phyloP scores from a whole-genome alignment of 257 asterid genomes.

The Solanum ossicruentum region DNA sequence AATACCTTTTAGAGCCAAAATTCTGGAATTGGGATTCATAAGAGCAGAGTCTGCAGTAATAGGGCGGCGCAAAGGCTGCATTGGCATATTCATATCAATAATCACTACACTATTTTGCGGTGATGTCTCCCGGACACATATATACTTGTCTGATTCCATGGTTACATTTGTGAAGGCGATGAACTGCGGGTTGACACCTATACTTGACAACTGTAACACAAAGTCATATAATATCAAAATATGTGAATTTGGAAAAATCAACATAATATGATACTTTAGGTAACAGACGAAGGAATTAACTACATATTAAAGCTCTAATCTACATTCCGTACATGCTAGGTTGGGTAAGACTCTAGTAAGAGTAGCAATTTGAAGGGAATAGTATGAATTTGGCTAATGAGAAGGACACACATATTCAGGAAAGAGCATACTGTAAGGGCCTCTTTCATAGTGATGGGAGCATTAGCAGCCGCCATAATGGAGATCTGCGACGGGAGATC shows the following conservation, averaged over 20 bases:
- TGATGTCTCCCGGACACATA: slow-evolving; percentile 95
- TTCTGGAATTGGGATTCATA: slow-evolving; percentile 86
- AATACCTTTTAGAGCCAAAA: slow-evolving; percentile 87
- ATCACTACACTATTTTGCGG: slow-evolving; percentile 95
- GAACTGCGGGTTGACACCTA: slow-evolving; percentile 91
- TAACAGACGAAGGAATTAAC: slow-evolving; percentile 26
- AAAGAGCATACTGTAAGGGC: slow-evolving; percentile 5
- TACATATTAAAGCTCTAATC: neutral
- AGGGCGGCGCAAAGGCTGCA: slow-evolving; percentile 94
- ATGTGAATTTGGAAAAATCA: neutral
- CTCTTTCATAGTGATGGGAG: slow-evolving; percentile 98
- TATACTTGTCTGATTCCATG: slow-evolving; percentile 97
- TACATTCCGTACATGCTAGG: neutral
- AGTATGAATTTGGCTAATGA: neutral
- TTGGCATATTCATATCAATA: slow-evolving; percentile 93
- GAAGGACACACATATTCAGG: neutral
- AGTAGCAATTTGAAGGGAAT: neutral
- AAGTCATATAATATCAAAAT: slow-evolving; percentile 15
- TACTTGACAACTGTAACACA: slow-evolving; percentile 78
- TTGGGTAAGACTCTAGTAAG: neutral
- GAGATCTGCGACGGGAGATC: slow-evolving; percentile 30
- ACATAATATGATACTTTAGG: neutral
- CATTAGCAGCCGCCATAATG: slow-evolving; percentile 97
- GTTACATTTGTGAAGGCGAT: slow-evolving; percentile 91
- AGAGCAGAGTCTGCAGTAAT: slow-evolving; percentile 98